Conservation (phyloP, 148 eudicot genomes). For the Vaccinium macrocarpon region DNA sequence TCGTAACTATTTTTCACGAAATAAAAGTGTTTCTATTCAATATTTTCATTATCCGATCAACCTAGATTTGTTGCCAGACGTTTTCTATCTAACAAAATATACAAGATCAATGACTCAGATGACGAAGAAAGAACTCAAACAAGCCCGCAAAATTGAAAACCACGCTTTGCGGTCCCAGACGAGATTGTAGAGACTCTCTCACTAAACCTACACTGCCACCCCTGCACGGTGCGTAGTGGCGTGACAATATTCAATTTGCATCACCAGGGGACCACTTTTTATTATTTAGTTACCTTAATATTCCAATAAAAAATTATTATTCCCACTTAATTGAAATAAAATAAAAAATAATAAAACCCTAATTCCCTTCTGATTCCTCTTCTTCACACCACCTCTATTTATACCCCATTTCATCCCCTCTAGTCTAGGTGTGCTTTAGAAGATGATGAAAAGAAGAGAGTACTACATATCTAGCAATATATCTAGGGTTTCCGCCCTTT, state of each 20-base stretch:
- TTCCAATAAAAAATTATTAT: background rate
- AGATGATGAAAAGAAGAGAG: background rate
- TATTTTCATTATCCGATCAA: background rate
- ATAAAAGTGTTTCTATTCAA: background rate
- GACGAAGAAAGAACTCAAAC: background rate
- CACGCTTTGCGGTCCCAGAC: too few relatives aligned
- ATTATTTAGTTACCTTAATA: background rate
- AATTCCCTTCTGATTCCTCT: background rate
- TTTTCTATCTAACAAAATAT: background rate
- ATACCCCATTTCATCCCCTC: constrained; percentile 18
- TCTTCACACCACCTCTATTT: constrained; percentile 21
- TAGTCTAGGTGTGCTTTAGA: constrained; percentile 7
- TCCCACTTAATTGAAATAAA: background rate
- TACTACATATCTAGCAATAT: background rate
- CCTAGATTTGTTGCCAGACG: background rate
- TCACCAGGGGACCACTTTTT: constrained; percentile 21
- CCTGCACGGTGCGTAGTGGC: constrained; percentile 30
- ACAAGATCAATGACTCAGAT: background rate
- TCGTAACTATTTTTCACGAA: background rate
- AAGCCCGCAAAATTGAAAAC: background rate
- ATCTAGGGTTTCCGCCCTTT: background rate
- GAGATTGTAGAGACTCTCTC: background rate
- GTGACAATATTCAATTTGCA: constrained; percentile 37
- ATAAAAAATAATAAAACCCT: background rate
- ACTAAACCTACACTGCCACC: constrained; percentile 17